A percentile compares a stretch with the other conserved stretches of the same genome.
Conservation (phyloP, 352 stramenopile genomes). For the Phytopythium sindhum region DNA sequence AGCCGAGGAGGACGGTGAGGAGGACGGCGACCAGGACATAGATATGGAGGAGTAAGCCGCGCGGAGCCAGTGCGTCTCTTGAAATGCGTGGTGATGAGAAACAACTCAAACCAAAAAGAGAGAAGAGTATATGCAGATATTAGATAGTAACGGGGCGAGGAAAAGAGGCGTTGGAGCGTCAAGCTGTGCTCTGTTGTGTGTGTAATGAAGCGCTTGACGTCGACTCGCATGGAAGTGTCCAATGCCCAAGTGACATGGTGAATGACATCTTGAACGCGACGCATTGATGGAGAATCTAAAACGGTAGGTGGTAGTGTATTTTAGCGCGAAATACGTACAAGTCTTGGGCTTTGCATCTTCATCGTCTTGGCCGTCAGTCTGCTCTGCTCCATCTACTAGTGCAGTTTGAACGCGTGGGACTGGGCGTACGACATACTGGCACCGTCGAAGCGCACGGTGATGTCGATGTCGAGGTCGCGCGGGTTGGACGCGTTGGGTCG, state of each 20-base stretch:
- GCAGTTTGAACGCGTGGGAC: conserved; percentile 78
- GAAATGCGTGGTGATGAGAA: background rate
- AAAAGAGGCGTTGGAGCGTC: background rate
- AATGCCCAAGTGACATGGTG: no score
- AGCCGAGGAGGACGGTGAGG: conserved; percentile 61
- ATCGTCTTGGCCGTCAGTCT: background rate
- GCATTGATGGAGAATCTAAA: background rate
- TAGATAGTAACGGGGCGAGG: background rate
- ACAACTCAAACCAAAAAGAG: conserved; percentile 9
- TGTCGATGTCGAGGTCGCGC: conserved; percentile 92
- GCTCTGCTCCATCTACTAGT: conserved; percentile 29
- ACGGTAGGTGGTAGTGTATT: conserved; percentile 2
- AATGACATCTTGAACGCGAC: no score
- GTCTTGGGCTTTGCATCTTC: background rate
- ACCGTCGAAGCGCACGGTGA: conserved; percentile 77
- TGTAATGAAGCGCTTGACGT: no score
- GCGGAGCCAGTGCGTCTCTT: background rate
- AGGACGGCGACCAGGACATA: conserved; percentile 79
- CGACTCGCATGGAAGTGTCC: no score
- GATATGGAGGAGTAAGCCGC: conserved; percentile 36
- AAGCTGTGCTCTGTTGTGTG: background rate
- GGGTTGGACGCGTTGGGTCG: conserved; percentile 91
- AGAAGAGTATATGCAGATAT: conserved; percentile 8
- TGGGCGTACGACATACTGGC: conserved; percentile 60
- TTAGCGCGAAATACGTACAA: background rate